Base-by-base conservation (phyloP, 2,329 filamentous ascomycete genomes). In the Elsinoe perseae region DNA sequence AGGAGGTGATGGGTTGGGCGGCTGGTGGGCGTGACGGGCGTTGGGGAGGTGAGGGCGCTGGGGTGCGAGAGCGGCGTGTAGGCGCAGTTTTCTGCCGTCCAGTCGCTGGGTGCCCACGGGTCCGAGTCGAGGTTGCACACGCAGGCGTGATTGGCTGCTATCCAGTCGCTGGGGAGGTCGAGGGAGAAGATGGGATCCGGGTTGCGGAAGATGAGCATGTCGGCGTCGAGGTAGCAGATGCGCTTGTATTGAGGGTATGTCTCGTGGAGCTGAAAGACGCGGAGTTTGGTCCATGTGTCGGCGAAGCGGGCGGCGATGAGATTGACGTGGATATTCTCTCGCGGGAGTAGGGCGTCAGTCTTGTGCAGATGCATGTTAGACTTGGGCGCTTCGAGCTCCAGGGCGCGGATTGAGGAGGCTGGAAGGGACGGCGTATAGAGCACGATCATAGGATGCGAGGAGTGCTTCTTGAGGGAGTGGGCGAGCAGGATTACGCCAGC, bases 271-370 rank as follows among this genome's bases (percentile, higher is more conserved):
- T 77, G 72, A 61, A 80, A 80, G 20, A 78, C 77, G n/a, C 75
- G 73, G 2, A 80, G 69, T 61, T 80, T 80, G 2, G 77, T 80
- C 74, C 77, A 80, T 2, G 77, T 80, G 60, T 80, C 77, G 57
- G 69, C 70, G 65, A 80, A 80, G 20, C 77, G 72, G 57, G 77
- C 72, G 1, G 77, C 76, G 28, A 80, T 76, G 14, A 72, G 61
- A 57, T 72, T 68, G 38, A 70, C 68, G 50, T 69, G 64, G 32
- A 66, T 65, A 46, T 65, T 64, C 3, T 63, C 58, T 23, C 69
- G 64, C 20, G 75, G 70, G 3, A 72, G 65, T 1, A 80, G 65
- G 18, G 72, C 69, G 14, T 72, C 64, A 50, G 76, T 70, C 14
- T 68, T 61, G 14, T 68, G 65, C 3, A 75, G 62, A 28, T 72